Evolutionary conservation across 352 stramenopile genomes (phyloP).

Genomic region (Globisporangium uncinulatum): DNA sequence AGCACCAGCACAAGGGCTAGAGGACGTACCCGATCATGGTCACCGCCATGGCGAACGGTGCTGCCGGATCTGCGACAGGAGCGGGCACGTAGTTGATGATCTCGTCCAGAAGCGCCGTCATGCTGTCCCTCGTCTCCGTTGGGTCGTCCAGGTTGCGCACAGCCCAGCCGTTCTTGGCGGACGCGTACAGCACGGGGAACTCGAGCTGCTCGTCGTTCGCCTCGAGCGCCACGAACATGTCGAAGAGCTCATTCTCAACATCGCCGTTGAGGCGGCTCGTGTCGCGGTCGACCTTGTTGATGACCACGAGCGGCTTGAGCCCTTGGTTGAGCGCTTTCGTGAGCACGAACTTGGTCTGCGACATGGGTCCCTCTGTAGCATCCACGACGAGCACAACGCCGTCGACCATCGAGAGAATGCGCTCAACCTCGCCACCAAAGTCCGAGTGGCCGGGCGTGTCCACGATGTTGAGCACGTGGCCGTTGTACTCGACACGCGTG

Average conservation of each 20-base stretch:
- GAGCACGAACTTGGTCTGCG: constrained; percentile 99
- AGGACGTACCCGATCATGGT: constrained; percentile 87
- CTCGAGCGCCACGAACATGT: constrained; percentile 95
- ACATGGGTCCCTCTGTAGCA: constrained; percentile 95
- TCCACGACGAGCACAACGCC: constrained; percentile 97
- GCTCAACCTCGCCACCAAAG: constrained; percentile 98
- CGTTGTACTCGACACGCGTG: constrained; percentile 93
- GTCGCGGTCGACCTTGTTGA: constrained; percentile 98
- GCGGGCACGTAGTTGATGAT: constrained; percentile 92
- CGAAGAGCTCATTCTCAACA: constrained; percentile 96
- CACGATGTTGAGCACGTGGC: constrained; percentile 95
- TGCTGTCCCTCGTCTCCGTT: constrained; percentile 65
- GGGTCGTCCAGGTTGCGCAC: constrained; percentile 83
- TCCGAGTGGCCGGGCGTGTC: constrained; percentile 98
- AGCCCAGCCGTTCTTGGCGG: constrained; percentile 95
- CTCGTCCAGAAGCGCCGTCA: constrained; percentile 96
- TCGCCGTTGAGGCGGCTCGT: constrained; percentile 89
- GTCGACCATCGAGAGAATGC: constrained; percentile 96
- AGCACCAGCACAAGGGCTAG: neutral
- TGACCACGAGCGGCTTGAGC: constrained; percentile 94
- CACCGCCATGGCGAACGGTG: constrained; percentile 94
- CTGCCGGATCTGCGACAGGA: constrained; percentile 70
- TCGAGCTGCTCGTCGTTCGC: constrained; percentile 95
- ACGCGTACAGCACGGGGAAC: constrained; percentile 96
- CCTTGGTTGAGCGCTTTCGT: constrained; percentile 91